Conservation (phyloP, 1,284 basidiomycete genomes). For the Naganishia liquefaciens region DNA sequence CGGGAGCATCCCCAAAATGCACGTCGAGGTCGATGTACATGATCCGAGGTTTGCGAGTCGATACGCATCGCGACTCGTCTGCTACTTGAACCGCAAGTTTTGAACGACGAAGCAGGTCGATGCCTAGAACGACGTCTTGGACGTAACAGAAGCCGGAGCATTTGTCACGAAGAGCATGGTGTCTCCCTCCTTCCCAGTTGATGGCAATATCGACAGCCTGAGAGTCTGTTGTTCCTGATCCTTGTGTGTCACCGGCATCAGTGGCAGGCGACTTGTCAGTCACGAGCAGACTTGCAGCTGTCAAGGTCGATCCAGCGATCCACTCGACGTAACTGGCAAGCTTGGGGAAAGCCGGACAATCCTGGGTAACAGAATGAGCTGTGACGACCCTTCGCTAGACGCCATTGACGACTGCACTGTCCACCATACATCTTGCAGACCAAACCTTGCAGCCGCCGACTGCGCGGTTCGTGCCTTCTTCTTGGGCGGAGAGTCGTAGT, state of each 20-base stretch:
- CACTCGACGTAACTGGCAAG: constrained; percentile 69
- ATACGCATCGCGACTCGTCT: neutral
- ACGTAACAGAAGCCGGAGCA: constrained; percentile 93
- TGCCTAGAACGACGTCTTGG: constrained; percentile 80
- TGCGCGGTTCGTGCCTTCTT: constrained; percentile 5
- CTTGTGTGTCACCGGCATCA: neutral
- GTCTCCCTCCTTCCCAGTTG: constrained; percentile 76
- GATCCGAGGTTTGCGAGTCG: constrained; percentile 60
- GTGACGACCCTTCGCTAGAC: too few species aligned
- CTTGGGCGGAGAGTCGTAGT: neutral
- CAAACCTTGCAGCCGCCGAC: constrained; percentile 17
- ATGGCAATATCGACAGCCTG: constrained; percentile 64
- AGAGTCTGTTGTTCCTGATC: neutral
- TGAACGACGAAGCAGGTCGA: constrained; percentile 58
- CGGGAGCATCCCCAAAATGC: constrained; percentile 82
- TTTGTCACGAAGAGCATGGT: constrained; percentile 59
- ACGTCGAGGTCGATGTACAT: constrained; percentile 91
- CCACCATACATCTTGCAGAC: constrained; percentile 8
- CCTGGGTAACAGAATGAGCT: constrained; percentile 56
- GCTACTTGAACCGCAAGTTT: constrained; percentile 36
- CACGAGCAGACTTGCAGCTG: constrained; percentile 66
- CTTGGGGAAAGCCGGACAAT: constrained; percentile 74
- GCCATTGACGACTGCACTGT: constrained; percentile 4
- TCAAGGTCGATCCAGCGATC: constrained; percentile 74
- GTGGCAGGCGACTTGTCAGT: constrained; percentile 45